Evolutionary conservation across 2,329 filamentous ascomycete species (phyloP).

Genomic region (Fusarium coicis): DNA sequence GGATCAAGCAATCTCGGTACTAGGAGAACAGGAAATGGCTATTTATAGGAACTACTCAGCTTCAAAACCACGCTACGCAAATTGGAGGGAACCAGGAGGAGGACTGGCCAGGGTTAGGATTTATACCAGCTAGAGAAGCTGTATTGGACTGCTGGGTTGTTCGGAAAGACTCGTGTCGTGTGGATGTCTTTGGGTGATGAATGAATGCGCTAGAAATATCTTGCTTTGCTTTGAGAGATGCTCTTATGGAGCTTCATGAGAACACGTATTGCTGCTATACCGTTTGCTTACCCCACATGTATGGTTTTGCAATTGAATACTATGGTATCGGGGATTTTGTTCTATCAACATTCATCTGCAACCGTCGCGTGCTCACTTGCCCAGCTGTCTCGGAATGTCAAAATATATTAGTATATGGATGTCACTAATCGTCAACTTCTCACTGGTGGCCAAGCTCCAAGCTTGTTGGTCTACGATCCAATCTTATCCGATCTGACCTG

Average conservation of each 20-base stretch:
- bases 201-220: constrained; percentile 39
- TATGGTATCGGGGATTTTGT: not conserved
- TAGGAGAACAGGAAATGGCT: constrained; percentile 30
- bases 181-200: constrained; percentile 35
- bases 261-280: constrained; percentile 42
- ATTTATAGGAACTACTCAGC: constrained; percentile 22
- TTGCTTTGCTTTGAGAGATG: constrained; percentile 33
- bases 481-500: constrained; percentile 25
- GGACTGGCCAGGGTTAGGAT: not conserved
- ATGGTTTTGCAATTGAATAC: constrained; percentile 10
- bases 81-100: constrained; percentile 28
- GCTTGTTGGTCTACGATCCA: constrained; percentile 17
- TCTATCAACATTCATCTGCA: not conserved
- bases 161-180: constrained; percentile 31
- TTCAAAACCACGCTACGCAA: constrained; percentile 13
- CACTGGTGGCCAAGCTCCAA: constrained; percentile 32
- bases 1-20: constrained; percentile 39
- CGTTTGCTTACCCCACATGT: constrained; percentile 28
- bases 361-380: constrained; percentile 17
- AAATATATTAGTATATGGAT: not conserved
- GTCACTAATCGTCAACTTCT: constrained; percentile 9
- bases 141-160: constrained; percentile 14
- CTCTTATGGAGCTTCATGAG: constrained; percentile 42
- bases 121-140: constrained; percentile 19
- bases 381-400: not conserved